Evolutionary conservation across 139 green algal genomes (phyloP).

Genomic region (Chlamydomonas incerta): DNA sequence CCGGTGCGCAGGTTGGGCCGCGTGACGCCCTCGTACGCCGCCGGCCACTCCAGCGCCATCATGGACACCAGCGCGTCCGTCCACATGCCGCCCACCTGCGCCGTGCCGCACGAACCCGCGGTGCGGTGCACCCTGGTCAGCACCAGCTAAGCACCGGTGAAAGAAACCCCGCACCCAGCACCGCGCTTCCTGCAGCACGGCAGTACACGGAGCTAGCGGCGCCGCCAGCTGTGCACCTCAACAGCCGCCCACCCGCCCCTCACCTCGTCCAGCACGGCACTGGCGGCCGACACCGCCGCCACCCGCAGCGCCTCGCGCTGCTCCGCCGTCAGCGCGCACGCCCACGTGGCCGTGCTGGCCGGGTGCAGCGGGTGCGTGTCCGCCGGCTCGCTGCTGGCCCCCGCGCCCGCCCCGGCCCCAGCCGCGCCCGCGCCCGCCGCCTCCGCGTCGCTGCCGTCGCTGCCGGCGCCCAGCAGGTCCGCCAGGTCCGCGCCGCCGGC

Average conservation of each 20-base stretch:
- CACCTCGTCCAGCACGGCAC: constrained; percentile 58
- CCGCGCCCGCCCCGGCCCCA: neutral
- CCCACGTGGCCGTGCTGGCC: constrained; percentile 11
- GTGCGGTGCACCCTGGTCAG: too few relatives aligned
- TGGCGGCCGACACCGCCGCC: constrained; percentile 44
- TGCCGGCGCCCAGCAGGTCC: neutral
- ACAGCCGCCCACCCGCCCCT: too few relatives aligned
- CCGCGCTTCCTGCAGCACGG: too few relatives aligned
- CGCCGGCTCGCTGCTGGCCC: neutral
- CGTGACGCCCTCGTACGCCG: constrained; percentile 35
- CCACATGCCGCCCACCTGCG: constrained; percentile 69
- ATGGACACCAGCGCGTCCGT: constrained; percentile 79
- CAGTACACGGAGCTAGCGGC: too few relatives aligned
- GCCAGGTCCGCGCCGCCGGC: neutral
- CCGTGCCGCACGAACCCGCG: too few relatives aligned
- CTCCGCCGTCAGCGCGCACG: constrained; percentile 16
- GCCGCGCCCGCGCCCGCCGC: neutral
- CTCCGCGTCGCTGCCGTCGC: neutral
- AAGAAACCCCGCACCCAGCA: too few relatives aligned
- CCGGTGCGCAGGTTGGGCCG: constrained; percentile 54
- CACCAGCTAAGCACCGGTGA: too few relatives aligned
- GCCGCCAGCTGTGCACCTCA: too few relatives aligned
- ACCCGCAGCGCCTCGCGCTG: constrained; percentile 52
- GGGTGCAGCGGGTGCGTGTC: constrained; percentile 12
- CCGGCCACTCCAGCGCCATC: constrained; percentile 73